These are phyloP conservation scores for Parietaria judaica DNA, from an alignment of 306 rosid species.

Conservation along the genomic window DNA sequence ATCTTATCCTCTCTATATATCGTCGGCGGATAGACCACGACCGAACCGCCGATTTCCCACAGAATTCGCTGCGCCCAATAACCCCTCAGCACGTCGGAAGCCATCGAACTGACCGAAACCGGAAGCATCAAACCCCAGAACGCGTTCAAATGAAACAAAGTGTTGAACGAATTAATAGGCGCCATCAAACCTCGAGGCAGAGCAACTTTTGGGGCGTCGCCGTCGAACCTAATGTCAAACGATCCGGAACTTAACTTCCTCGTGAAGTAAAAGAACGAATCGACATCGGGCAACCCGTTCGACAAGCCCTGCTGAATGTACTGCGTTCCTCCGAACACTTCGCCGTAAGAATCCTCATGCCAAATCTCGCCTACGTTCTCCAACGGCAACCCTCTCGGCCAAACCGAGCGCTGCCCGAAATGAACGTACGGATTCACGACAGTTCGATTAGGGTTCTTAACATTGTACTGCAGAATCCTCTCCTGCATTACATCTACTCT, in stretches of 20 bases:
- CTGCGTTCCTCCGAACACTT: conserved; percentile 34
- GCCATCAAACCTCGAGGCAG: conserved; percentile 78
- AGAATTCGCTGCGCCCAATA: conserved; percentile 86
- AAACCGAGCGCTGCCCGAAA: conserved; percentile 28
- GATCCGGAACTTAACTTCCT: conserved; percentile 54
- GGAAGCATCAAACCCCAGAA: conserved; percentile 97
- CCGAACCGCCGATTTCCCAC: conserved; percentile 89
- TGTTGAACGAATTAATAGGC: conserved; percentile 76
- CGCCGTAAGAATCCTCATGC: conserved; percentile 18
- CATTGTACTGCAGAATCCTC: conserved; percentile 21
- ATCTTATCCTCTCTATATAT: conserved; percentile 58
- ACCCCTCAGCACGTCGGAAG: conserved; percentile 84
- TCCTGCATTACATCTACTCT: conserved; percentile 23
- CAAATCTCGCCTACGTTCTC: conserved; percentile 25
- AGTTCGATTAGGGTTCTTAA: conserved; percentile 13
- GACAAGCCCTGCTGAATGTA: conserved; percentile 36
- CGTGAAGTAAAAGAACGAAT: conserved; percentile 79
- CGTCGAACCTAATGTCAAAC: conserved; percentile 63
- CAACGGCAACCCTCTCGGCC: conserved; percentile 30
- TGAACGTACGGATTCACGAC: conserved; percentile 25
- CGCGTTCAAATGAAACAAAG: conserved; percentile 68
- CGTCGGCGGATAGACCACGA: conserved; percentile 77
- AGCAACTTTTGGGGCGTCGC: conserved; percentile 67
- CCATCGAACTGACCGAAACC: conserved; percentile 82
- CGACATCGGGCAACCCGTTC: conserved; percentile 83